Conservation (phyloP, 2,329 filamentous ascomycete species). For the Colletotrichum incanum region DNA sequence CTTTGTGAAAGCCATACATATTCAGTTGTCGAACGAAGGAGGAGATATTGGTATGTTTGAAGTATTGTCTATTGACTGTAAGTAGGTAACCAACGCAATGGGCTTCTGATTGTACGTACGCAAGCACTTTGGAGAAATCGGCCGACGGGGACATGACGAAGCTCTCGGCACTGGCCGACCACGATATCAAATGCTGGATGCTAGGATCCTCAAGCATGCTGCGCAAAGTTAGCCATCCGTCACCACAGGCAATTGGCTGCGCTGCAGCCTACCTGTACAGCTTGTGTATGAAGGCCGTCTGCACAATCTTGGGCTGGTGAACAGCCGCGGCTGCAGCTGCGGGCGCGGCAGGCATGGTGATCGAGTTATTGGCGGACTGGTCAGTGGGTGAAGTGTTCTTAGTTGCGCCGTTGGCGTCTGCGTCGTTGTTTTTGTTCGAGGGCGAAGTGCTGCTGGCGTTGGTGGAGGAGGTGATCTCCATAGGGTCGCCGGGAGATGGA, state of each 20-base stretch:
- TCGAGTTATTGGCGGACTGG: slow-evolving; percentile 52
- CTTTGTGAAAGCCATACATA: slow-evolving; percentile 99
- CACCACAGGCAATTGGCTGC: not conserved
- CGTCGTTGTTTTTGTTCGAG: slow-evolving; percentile 38
- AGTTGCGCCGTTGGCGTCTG: slow-evolving; percentile 49
- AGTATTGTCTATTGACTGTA: slow-evolving; percentile 82
- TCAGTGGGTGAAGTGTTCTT: slow-evolving; percentile 59
- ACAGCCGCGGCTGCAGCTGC: slow-evolving; percentile 79
- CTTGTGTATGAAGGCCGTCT: slow-evolving; percentile 99
- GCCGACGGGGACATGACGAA: slow-evolving; percentile 99
- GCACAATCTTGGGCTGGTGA: slow-evolving; percentile 96
- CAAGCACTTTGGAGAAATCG: slow-evolving; percentile 97
- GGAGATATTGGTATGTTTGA: slow-evolving; percentile 99
- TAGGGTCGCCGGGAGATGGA: slow-evolving; percentile 71
- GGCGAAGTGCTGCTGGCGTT: slow-evolving; percentile 51
- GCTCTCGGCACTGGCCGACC: slow-evolving; percentile 94
- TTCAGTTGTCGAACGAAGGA: slow-evolving; percentile 98
- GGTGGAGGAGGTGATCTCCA: slow-evolving; percentile 73
- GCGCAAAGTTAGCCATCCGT: slow-evolving; percentile 41
- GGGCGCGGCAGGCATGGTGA: slow-evolving; percentile 66
- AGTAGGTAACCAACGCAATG: not conserved
- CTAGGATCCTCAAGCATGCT: slow-evolving; percentile 97
- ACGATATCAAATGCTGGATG: slow-evolving; percentile 96
- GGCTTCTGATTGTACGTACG: slow-evolving; percentile 73
- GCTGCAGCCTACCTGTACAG: slow-evolving; percentile 85